Conservation (phyloP, 2,329 filamentous ascomycete genomes). For the Hypoxylon sp. region DNA sequence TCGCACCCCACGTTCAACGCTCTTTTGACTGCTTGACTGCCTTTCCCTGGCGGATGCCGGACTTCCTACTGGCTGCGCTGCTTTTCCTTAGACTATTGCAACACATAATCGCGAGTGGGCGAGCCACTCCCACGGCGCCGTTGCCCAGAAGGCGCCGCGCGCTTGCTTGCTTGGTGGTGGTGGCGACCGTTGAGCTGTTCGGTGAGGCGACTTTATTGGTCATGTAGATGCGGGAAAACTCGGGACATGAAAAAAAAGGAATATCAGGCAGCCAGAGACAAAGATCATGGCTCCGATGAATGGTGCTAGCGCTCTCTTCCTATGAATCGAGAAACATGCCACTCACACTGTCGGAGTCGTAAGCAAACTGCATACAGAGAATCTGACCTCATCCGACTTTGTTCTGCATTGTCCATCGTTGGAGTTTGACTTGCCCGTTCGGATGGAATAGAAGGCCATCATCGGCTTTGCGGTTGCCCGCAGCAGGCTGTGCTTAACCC, state of each 20-base stretch:
- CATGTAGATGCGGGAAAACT: constrained; percentile 12
- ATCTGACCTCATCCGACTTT: constrained; percentile 1
- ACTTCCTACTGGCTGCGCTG: constrained; percentile 27
- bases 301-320: neutral
- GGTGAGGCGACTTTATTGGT: constrained; percentile 22
- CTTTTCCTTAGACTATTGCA: constrained; percentile 33
- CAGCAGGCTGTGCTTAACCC: neutral
- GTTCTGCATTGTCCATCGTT: neutral
- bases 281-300: neutral
- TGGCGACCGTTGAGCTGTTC: constrained; percentile 5
- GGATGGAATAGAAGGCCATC: neutral
- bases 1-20: constrained; percentile 28
- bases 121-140: neutral
- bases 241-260: constrained; percentile 20
- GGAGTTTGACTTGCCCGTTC: neutral
- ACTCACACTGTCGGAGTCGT: constrained; percentile 1
- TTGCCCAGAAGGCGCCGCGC: constrained; percentile 9
- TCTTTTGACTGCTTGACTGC: neutral
- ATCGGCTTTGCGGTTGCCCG: neutral
- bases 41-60: constrained; percentile 8
- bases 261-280: constrained; percentile 6
- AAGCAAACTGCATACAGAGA: neutral
- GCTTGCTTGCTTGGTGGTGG: constrained; percentile 16
- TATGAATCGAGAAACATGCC: constrained; percentile 14
- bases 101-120: constrained; percentile 31